These are phyloP conservation scores for Kondoa malvinella DNA, from an alignment of 768 basidiomycete species.

Conservation along the genomic window DNA sequence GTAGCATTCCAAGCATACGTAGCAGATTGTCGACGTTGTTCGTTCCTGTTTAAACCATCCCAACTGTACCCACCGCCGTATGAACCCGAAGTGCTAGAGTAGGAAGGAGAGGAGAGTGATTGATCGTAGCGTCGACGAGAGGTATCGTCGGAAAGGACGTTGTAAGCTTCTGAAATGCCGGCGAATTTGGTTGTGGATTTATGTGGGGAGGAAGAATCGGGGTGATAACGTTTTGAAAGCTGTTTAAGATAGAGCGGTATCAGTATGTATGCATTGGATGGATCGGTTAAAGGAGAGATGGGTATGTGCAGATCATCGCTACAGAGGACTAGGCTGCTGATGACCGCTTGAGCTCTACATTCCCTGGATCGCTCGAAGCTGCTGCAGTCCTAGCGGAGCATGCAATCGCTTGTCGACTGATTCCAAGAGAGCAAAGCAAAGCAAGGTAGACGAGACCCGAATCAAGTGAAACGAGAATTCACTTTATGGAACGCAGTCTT, in stretches of 20 bases:
- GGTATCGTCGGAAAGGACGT: background rate
- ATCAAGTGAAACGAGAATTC: background rate
- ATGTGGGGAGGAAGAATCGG: background rate
- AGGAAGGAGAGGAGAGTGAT: background rate
- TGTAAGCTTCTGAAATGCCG: background rate
- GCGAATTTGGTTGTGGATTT: constrained; percentile 1
- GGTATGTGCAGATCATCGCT: too few relatives aligned
- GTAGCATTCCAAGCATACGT: background rate
- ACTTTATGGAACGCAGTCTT: constrained; percentile 8
- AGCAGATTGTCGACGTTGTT: background rate
- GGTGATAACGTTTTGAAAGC: constrained; percentile 2
- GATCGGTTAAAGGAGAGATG: too few relatives aligned
- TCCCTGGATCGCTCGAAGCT: too few relatives aligned
- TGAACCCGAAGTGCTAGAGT: background rate
- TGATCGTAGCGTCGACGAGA: background rate
- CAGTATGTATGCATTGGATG: too few relatives aligned
- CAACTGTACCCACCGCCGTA: background rate
- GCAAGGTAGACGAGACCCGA: background rate
- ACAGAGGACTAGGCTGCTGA: too few relatives aligned
- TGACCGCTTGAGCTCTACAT: too few relatives aligned
- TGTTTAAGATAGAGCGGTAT: background rate
- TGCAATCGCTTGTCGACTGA: too few relatives aligned
- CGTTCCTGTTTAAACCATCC: background rate
- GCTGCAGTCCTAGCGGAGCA: too few relatives aligned
- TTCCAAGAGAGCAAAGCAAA: too few relatives aligned